Base-by-base conservation (phyloP, 225 moss, liverwort and hornwort species). In the Sphagnum tenellum region DNA sequence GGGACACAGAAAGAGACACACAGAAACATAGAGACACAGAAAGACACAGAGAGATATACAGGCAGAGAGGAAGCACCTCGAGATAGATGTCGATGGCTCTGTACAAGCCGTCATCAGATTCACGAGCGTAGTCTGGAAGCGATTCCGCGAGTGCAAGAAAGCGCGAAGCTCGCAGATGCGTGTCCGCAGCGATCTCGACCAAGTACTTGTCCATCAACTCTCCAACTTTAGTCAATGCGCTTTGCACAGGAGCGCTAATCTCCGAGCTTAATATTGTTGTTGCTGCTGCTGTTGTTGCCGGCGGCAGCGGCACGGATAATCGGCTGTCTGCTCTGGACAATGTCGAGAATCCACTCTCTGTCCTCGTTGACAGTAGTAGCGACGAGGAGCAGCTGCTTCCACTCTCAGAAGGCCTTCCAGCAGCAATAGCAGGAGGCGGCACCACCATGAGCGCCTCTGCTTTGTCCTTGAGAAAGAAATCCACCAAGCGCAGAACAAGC, bases 31-130 rank as follows among this genome's bases (percentile, higher is more conserved):
- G 1, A 29, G 29, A 29, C 29, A 29, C 29, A n/a, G n/a, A n/a
- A n/a, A n/a, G n/a, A 29, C 29, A 29, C 29, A 29, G 29, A 29
- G 29, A 29, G 52, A 52, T 52, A 52, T 29, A 29, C 29, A 29
- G 29, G 1, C 72, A 60, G 29, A 29, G 29, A 29, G 29, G 29
- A 29, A 29, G 29, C 73, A 94, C 94, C 90, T 94, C 94, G 46
- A 94, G 85, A 69, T 88, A 94, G 47, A 94, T 94, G 61, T 94
- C 94, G 14, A 94, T 88, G 50, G 94, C 88, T 80, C 90, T 83
- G 76, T 88, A 90, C 1, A 94, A 82, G 46, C 86, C 90, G 73
- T 94, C 94, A 68, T 88, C 86, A 56, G 84, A 82, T n/a, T 73
- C 79, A 64, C 94, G 77, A 46, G 94, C 90, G 58, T 82, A 88